Evolutionary conservation across 192 early-diverging fungal genomes (phyloP), one percentile per base, ranked within the genome.

Genomic region (Gaertneriomyces semiglobifer): DNA sequence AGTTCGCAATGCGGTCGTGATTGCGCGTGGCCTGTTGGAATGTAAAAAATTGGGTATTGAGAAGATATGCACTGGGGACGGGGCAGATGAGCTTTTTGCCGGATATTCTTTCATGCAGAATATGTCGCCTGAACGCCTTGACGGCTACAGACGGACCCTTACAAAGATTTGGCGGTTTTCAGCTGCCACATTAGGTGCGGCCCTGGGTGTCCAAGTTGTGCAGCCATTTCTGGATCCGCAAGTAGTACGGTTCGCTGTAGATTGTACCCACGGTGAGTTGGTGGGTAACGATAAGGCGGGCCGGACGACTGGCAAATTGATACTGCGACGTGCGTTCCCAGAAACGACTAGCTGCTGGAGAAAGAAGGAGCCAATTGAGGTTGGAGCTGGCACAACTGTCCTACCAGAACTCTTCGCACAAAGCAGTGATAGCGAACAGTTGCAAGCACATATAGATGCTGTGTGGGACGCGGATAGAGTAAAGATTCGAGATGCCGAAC

Each of bases 1-100:
- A 58, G 77, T 89, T 50, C 80, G 88, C 14, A 86, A 86, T 64
- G 76, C 81, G 0, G 80, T 87, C 14, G 84, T 83, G 0, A 78
- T 88, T 48, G 84, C 88, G 0, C 55, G 67, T 25, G 79, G 81
- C 0, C 65, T 89, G 39, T 63, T 66, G 42, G 50, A 75, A 6
- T 80, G 80, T 45, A 71, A 80, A 53, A 25, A 60, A 16, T 38
- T 77, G 16, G 86, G 86, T 5, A 71, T 81, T 60, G 66, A 44
- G 14, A 66, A 74, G 0, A 71, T 88, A 16, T 77, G 79, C 55
- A 85, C 86, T 0, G 88, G 88, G 20, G 88, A 89, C 64, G 86
- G 80, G 6, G 86, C 88, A 0, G 88, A 89, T 56, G 88, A 89
- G 62, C 63, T 89, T 12, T 89, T 89, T 81, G 86, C 85, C 8